Evolutionary conservation across 768 basidiomycete species (phyloP).

Genomic region (Solioccasus polychromus): DNA sequence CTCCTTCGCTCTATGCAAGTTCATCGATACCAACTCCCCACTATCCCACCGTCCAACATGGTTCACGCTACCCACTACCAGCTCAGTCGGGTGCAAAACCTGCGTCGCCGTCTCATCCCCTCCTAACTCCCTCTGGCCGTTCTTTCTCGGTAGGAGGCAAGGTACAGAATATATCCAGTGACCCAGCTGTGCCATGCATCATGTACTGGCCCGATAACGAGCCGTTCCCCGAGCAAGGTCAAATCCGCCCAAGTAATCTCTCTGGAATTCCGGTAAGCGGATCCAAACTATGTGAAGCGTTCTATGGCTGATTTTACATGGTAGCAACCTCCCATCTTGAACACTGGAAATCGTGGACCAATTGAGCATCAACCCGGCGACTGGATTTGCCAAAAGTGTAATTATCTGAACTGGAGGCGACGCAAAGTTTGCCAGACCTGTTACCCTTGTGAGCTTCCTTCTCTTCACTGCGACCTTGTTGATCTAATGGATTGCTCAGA

Average conservation of each 20-base stretch:
- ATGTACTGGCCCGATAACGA: constrained; percentile 95
- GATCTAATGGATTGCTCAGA: constrained; percentile 40
- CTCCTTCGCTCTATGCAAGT: constrained; percentile 14
- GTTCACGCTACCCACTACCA: constrained; percentile 27
- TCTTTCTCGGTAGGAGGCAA: constrained; percentile 74
- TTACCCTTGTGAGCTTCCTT: constrained; percentile 62
- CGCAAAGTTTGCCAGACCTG: constrained; percentile 90
- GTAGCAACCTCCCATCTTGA: constrained; percentile 82
- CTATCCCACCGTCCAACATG: constrained; percentile 27
- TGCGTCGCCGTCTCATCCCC: constrained; percentile 52
- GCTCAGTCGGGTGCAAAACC: constrained; percentile 32
- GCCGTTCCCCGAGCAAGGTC: constrained; percentile 74
- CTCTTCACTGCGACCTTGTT: constrained; percentile 5
- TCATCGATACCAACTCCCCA: constrained; percentile 28
- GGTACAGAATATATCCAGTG: constrained; percentile 74
- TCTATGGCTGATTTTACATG: background rate
- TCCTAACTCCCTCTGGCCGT: constrained; percentile 81
- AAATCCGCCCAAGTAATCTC: constrained; percentile 62
- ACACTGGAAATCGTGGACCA: constrained; percentile 85
- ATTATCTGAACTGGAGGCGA: constrained; percentile 84
- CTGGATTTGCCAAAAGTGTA: constrained; percentile 82
- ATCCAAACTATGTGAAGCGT: background rate
- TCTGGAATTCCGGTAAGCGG: constrained; percentile 51
- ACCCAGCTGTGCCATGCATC: constrained; percentile 71
- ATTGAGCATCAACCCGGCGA: constrained; percentile 84